phyloP scores from a whole-genome alignment of 768 basidiomycete genomes.

The Saitozyma sp. region DNA sequence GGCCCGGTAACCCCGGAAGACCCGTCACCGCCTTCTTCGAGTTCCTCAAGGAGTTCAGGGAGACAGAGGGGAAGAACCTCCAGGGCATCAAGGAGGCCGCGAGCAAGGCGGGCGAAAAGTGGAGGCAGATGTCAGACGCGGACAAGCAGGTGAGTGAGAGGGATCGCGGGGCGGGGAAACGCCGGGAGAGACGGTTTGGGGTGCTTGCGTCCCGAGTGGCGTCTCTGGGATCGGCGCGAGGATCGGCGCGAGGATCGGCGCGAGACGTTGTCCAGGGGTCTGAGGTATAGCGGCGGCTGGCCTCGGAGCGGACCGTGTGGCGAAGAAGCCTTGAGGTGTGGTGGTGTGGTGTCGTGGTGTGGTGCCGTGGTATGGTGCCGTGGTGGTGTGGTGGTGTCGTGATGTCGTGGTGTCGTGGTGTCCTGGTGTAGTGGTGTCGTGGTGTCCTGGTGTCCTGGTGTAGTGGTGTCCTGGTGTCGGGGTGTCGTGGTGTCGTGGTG shows the following conservation, averaged over 20 bases:
- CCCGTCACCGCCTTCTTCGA: slow-evolving; percentile 32
- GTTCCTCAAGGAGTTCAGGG: slow-evolving; percentile 30
- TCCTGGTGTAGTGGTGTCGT: no score
- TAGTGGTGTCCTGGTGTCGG: no score
- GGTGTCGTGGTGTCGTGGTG: no score
- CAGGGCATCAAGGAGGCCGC: slow-evolving; percentile 12
- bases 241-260: no score
- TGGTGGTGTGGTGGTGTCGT: no score
- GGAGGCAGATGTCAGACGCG: slow-evolving; percentile 29
- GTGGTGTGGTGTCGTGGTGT: no score
- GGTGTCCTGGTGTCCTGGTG: no score
- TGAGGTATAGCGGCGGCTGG: neutral
- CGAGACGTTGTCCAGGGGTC: neutral
- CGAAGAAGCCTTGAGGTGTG: no score
- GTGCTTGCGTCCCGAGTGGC: neutral
- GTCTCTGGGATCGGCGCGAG: no score
- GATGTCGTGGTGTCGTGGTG: no score
- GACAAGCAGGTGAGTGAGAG: slow-evolving; percentile 32
- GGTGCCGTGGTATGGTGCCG: no score
- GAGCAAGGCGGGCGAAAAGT: slow-evolving; percentile 29
- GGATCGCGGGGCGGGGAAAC: neutral
- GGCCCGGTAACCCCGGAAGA: slow-evolving; percentile 29
- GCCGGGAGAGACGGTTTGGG: neutral
- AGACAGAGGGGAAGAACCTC: slow-evolving; percentile 4
- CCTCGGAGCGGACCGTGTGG: neutral